phyloP scores from a whole-genome alignment of 2,329 filamentous ascomycete species.

The Fusarium musae region DNA sequence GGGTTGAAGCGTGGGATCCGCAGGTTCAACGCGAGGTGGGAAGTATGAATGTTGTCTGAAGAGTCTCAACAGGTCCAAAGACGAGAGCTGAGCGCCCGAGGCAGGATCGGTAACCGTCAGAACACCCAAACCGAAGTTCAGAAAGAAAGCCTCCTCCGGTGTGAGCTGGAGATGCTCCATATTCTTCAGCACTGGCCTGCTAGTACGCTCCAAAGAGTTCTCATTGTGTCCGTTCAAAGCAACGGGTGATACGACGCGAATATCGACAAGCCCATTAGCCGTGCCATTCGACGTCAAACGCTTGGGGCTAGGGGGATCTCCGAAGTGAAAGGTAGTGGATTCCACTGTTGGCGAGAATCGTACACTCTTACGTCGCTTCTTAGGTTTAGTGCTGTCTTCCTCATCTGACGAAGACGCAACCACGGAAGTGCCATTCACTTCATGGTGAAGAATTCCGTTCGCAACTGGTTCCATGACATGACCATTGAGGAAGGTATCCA shows the following conservation, averaged over 20 bases:
- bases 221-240: constrained; percentile 6
- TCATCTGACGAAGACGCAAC: constrained; percentile 34
- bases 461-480: background rate
- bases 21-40: constrained; percentile 61
- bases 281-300: constrained; percentile 40
- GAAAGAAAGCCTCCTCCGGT: constrained; percentile 90
- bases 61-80: constrained; percentile 69
- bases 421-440: constrained; percentile 12
- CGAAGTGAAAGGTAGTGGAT: constrained; percentile 67
- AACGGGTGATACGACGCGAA: constrained; percentile 19
- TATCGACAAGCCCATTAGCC: constrained; percentile 8
- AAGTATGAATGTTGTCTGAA: constrained; percentile 78
- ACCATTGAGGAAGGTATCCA: constrained; percentile 11
- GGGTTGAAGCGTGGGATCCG: constrained; percentile 63
- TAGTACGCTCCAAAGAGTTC: background rate
- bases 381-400: constrained; percentile 28
- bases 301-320: constrained; percentile 63
- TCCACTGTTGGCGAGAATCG: constrained; percentile 76
- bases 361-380: constrained; percentile 70
- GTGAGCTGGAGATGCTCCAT: constrained; percentile 92
- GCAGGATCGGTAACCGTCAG: constrained; percentile 69
- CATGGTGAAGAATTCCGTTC: background rate
- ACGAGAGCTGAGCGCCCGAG: constrained; percentile 59
- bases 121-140: constrained; percentile 82
- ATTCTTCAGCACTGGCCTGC: constrained; percentile 51